Conservation (phyloP, 768 basidiomycete species). For the Serendipita indica region DNA sequence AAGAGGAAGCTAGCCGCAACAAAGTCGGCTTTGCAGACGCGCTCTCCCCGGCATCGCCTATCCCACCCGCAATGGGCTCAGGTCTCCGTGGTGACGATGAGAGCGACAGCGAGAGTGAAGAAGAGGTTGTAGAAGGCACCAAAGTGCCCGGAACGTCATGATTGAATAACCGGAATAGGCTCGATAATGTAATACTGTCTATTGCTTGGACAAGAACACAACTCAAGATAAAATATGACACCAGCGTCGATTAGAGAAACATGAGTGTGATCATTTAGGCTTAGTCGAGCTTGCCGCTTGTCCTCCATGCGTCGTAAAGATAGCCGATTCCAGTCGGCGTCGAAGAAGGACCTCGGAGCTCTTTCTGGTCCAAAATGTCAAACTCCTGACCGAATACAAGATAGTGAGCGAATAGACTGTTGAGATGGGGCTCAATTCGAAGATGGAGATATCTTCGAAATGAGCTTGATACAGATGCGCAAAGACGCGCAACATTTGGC, state of each 20-base stretch:
- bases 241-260: not conserved
- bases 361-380: constrained; percentile 28
- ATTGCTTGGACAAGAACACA: not conserved
- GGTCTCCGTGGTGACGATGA: not conserved
- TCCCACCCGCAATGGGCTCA: not conserved
- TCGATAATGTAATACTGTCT: too few relatives aligned
- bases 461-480: constrained; percentile 36
- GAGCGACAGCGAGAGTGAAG: not conserved
- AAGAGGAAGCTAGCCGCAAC: constrained; percentile 36
- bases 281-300: constrained; percentile 55
- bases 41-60: constrained; percentile 3
- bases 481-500: constrained; percentile 33
- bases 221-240: not conserved
- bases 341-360: constrained; percentile 29
- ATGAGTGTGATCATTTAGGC: not conserved
- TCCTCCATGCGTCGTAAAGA: constrained; percentile 81
- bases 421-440: constrained; percentile 29
- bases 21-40: constrained; percentile 9
- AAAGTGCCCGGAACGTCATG: not conserved
- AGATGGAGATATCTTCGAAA: constrained; percentile 31
- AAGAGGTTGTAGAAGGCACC: not conserved
- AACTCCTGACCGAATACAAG: constrained; percentile 34
- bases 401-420: constrained; percentile 35
- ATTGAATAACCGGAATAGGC: too few relatives aligned
- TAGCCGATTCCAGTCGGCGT: constrained; percentile 52